Evolutionary conservation across 495 filamentous ascomycete species (phyloP).

Genomic region (Daldinia decipiens): DNA sequence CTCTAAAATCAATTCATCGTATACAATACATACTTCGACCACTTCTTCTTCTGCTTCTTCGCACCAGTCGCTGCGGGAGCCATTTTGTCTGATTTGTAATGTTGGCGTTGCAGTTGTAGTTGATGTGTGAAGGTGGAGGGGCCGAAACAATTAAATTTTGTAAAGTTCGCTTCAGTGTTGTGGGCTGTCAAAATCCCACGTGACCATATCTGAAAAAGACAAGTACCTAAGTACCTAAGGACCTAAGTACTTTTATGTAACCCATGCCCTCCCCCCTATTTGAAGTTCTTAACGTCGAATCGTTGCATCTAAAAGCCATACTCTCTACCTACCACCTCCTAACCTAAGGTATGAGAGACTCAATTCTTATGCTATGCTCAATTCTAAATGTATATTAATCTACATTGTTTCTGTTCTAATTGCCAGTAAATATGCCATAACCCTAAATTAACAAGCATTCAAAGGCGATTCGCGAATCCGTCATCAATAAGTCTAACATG

Average conservation of each 20-base stretch:
- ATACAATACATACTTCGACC: slow-evolving; percentile 79
- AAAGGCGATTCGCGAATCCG: too few relatives aligned
- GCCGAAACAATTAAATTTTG: slow-evolving; percentile 52
- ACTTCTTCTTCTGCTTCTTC: slow-evolving; percentile 99
- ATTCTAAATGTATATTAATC: too few relatives aligned
- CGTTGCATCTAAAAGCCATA: background rate
- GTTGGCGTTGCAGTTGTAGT: slow-evolving; percentile 57
- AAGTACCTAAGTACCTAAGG: background rate
- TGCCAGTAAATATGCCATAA: too few relatives aligned
- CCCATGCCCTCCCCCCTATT: background rate
- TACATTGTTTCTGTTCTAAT: too few relatives aligned
- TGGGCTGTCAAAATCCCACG: slow-evolving; percentile 35
- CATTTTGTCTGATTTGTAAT: slow-evolving; percentile 60
- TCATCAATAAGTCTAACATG: too few relatives aligned
- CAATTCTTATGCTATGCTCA: too few relatives aligned
- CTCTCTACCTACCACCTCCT: too few relatives aligned
- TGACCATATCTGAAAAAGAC: slow-evolving; percentile 20
- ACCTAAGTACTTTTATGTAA: slow-evolving; percentile 2
- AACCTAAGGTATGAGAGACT: too few relatives aligned
- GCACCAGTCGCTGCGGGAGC: slow-evolving; percentile 85
- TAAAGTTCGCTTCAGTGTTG: slow-evolving; percentile 48
- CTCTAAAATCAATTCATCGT: background rate
- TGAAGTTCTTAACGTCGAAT: background rate
- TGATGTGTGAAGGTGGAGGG: slow-evolving; percentile 51
- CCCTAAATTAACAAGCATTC: too few relatives aligned